Evolutionary conservation across 164 flowering plant genomes (phyloP).

Genomic region (Dillenia turbinata): DNA sequence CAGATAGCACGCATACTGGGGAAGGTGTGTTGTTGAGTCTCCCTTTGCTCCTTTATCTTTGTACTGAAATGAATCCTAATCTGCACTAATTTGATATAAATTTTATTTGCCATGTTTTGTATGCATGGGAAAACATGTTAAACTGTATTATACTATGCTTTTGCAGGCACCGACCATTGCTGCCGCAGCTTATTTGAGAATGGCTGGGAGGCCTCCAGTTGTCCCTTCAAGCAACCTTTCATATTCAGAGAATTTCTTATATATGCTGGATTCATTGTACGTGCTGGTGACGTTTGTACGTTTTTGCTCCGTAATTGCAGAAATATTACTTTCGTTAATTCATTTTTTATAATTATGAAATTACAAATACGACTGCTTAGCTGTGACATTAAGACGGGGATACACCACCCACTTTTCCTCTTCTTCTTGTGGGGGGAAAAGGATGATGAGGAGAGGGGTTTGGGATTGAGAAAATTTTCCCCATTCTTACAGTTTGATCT

Average conservation of each 20-base stretch:
- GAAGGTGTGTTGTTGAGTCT: slow-evolving; percentile 46
- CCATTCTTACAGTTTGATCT: too few relatives aligned
- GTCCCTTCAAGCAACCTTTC: slow-evolving; percentile 93
- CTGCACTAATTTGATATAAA: too few relatives aligned
- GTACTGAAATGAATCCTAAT: too few relatives aligned
- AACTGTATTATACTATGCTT: background rate
- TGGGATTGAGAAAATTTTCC: background rate
- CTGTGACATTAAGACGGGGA: too few relatives aligned
- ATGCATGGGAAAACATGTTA: too few relatives aligned
- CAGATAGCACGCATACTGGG: slow-evolving; percentile 97
- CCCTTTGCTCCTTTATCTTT: too few relatives aligned
- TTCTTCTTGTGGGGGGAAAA: too few relatives aligned
- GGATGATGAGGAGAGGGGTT: background rate
- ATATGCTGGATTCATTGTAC: slow-evolving; percentile 98
- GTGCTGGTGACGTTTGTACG: slow-evolving; percentile 23
- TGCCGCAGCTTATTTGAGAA: slow-evolving; percentile 93
- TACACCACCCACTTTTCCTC: too few relatives aligned
- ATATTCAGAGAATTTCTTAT: slow-evolving; percentile 94
- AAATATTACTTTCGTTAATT: background rate
- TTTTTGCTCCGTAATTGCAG: slow-evolving; percentile 1
- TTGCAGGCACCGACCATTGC: slow-evolving; percentile 95
- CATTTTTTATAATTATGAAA: background rate
- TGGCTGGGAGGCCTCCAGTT: slow-evolving; percentile 99
- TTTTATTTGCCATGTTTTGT: too few relatives aligned
- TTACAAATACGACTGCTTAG: too few relatives aligned